Conservation (phyloP, 164 flowering plant genomes). For the Berberis thunbergii region DNA sequence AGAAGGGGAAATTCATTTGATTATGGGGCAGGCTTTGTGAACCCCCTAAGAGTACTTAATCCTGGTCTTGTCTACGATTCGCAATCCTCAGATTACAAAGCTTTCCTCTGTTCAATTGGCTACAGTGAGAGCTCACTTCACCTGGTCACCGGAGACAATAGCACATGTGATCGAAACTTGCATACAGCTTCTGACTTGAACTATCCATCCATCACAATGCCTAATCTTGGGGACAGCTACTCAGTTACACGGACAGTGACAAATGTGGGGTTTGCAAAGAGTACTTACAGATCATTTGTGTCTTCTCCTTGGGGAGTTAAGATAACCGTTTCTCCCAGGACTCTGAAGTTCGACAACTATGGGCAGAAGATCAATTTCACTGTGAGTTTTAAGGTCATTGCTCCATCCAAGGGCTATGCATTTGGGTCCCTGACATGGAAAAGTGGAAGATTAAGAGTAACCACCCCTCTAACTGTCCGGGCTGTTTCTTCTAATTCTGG, state of each 20-base stretch:
- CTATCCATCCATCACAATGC: slow-evolving; percentile 68
- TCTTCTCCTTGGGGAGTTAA: slow-evolving; percentile 44
- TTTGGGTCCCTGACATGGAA: slow-evolving; percentile 67
- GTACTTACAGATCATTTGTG: slow-evolving; percentile 41
- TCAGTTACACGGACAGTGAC: slow-evolving; percentile 55
- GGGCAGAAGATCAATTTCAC: slow-evolving; percentile 52
- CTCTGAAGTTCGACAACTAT: slow-evolving; percentile 31
- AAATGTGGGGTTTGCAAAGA: slow-evolving; percentile 46
- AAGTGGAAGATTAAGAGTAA: slow-evolving; percentile 32
- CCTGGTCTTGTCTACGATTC: slow-evolving; percentile 75
- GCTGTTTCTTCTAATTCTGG: slow-evolving; percentile 17
- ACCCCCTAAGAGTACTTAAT: slow-evolving; percentile 48
- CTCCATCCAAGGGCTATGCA: slow-evolving; percentile 39
- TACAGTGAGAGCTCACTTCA: slow-evolving; percentile 35
- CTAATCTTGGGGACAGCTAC: slow-evolving; percentile 31
- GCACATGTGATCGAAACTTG: slow-evolving; percentile 32
- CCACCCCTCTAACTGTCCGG: slow-evolving; percentile 51
- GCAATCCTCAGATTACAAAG: slow-evolving; percentile 37
- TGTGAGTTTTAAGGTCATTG: slow-evolving; percentile 42
- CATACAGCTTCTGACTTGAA: slow-evolving; percentile 40
- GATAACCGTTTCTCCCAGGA: slow-evolving; percentile 44
- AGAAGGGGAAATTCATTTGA: slow-evolving; percentile 59
- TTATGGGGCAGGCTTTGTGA: slow-evolving; percentile 66
- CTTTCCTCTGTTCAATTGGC: slow-evolving; percentile 69
- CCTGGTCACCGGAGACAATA: slow-evolving; percentile 44